Evolutionary conservation across 805 yeast genomes (phyloP).

Genomic region (Isabelozyma heimii): DNA sequence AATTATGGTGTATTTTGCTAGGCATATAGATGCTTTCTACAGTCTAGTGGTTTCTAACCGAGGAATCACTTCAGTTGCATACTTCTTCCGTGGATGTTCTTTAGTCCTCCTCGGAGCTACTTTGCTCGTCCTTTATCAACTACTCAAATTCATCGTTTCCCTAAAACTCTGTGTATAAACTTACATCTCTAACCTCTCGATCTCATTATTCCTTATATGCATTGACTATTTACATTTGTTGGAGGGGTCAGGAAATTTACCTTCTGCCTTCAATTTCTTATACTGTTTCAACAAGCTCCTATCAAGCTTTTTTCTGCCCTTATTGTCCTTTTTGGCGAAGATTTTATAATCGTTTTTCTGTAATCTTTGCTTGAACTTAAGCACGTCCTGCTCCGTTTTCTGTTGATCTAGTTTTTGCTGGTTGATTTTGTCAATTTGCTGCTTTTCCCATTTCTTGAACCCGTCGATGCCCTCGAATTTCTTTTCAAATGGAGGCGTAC

Average conservation of each 20-base stretch:
- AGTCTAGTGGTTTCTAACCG: too few relatives aligned
- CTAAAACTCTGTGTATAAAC: too few relatives aligned
- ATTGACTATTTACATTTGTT: constrained; percentile 1
- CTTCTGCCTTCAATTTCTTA: constrained; percentile 25
- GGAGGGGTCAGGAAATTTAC: constrained; percentile 15
- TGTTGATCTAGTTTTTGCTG: constrained; percentile 14
- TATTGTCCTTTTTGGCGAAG: constrained; percentile 9
- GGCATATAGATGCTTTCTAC: too few relatives aligned
- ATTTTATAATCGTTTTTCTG: constrained; percentile 7
- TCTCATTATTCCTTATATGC: too few relatives aligned
- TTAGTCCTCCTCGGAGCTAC: too few relatives aligned
- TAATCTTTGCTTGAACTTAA: constrained; percentile 12
- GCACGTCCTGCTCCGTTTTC: constrained; percentile 20
- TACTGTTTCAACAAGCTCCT: constrained; percentile 32
- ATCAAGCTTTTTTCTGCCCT: constrained; percentile 33
- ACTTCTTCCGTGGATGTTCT: too few relatives aligned
- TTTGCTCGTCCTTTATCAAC: too few relatives aligned
- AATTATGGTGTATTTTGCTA: too few relatives aligned
- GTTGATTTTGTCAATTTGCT: constrained; percentile 17
- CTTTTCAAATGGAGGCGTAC: constrained; percentile 32
- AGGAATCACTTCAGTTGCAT: too few relatives aligned
- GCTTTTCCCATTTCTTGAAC: constrained; percentile 36
- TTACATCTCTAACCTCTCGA: too few relatives aligned
- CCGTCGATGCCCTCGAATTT: constrained; percentile 16
- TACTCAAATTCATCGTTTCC: too few relatives aligned